These are phyloP conservation scores for Thraustochytrium sp. DNA, from an alignment of 352 stramenopile species.

Conservation along the genomic window DNA sequence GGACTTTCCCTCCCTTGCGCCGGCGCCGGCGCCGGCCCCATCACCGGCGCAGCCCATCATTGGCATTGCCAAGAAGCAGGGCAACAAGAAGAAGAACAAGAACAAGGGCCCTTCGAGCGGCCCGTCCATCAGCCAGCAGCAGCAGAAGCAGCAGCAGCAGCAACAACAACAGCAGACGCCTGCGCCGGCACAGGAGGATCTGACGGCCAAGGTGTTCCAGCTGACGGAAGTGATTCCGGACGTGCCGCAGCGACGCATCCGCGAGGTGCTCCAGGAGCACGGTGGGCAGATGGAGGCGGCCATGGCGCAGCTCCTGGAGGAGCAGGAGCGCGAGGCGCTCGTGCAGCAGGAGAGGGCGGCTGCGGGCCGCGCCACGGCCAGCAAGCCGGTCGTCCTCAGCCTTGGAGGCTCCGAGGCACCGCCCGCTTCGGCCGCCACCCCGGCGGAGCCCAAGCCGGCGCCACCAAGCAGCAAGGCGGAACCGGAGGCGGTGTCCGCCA, in stretches of 20 bases:
- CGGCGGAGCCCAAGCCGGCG: background rate
- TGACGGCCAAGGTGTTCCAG: background rate
- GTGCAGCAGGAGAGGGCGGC: background rate
- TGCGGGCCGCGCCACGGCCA: background rate
- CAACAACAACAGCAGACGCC: background rate
- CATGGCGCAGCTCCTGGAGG: constrained; percentile 9
- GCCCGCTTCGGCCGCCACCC: background rate
- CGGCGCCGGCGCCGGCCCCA: too few species aligned
- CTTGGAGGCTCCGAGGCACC: background rate
- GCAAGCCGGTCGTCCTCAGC: constrained; percentile 7
- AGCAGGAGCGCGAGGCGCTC: background rate
- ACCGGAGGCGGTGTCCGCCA: background rate
- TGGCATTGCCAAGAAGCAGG: background rate
- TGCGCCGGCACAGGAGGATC: too few species aligned
- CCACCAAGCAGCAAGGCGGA: background rate
- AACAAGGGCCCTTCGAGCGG: too few species aligned
- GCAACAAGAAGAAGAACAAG: background rate
- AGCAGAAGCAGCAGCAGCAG: background rate
- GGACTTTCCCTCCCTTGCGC: too few species aligned
- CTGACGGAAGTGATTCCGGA: background rate
- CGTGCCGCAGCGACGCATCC: background rate
- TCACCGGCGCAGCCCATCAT: background rate
- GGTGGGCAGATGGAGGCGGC: background rate
- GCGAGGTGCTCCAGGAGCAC: background rate
- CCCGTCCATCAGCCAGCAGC: too few species aligned